Percentiles rank a stretch among this genome's conserved stretches.
Conservation (phyloP, 768 basidiomycete species). For the Macrolepiota albuminosa region DNA sequence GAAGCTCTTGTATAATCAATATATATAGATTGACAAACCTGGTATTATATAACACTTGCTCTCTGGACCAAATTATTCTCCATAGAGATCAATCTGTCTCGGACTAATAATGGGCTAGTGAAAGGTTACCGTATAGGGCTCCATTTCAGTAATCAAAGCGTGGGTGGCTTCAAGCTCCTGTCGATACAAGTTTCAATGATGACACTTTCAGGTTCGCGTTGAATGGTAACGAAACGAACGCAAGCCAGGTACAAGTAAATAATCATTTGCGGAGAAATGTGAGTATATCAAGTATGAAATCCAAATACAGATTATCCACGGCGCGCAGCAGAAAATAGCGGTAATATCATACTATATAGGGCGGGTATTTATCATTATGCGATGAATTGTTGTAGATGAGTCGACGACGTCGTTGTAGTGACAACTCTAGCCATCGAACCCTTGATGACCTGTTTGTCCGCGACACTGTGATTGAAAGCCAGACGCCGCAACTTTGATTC, state of each 20-base stretch:
- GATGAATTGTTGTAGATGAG: slow-evolving; percentile 22
- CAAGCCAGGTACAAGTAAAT: not conserved
- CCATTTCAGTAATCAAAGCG: not conserved
- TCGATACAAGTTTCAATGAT: not conserved
- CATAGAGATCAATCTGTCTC: not conserved
- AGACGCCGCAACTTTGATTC: slow-evolving; percentile 38
- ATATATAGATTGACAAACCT: not conserved
- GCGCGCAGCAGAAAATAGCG: not conserved
- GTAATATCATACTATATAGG: not conserved
- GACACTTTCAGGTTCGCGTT: not conserved
- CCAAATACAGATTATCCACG: not conserved
- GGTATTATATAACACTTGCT: not conserved
- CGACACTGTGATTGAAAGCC: slow-evolving; percentile 28
- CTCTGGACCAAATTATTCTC: not conserved
- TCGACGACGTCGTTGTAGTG: slow-evolving; percentile 15
- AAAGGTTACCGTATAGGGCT: no score
- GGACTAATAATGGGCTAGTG: no score
- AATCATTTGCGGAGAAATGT: not conserved
- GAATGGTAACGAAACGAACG: not conserved
- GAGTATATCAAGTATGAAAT: not conserved
- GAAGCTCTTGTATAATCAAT: not conserved
- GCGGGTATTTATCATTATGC: slow-evolving; percentile 7
- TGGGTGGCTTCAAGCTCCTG: not conserved
- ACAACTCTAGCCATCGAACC: slow-evolving; percentile 53
- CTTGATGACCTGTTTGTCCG: slow-evolving; percentile 49